phyloP scores from a whole-genome alignment of 805 yeast species.

The Myxozyma mucilagina region DNA sequence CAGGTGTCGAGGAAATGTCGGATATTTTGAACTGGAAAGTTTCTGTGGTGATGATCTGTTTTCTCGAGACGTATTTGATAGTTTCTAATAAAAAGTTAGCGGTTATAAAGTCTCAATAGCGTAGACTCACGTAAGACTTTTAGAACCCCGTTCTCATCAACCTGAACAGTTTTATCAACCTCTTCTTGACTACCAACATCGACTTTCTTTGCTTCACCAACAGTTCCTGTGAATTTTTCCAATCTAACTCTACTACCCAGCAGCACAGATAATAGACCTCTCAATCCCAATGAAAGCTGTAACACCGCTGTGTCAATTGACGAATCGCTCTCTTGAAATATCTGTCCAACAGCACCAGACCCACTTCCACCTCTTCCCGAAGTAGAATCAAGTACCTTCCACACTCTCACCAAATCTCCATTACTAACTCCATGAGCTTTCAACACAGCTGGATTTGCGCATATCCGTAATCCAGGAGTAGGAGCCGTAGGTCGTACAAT shows the following conservation, averaged over 20 bases:
- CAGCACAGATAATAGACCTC: slow-evolving; percentile 47
- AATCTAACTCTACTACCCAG: slow-evolving; percentile 57
- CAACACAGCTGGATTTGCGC: slow-evolving; percentile 15
- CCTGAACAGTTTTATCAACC: slow-evolving; percentile 19
- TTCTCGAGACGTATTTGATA: slow-evolving; percentile 36
- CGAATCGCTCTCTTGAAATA: slow-evolving; percentile 9
- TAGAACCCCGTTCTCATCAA: background rate
- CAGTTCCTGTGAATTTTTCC: slow-evolving; percentile 53
- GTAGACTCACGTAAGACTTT: slow-evolving; percentile 2
- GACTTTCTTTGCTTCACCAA: slow-evolving; percentile 43
- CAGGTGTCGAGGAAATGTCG: slow-evolving; percentile 23
- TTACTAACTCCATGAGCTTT: slow-evolving; percentile 9
- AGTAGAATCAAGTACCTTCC: slow-evolving; percentile 6
- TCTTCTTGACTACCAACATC: slow-evolving; percentile 40
- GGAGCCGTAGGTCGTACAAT: slow-evolving; percentile 27
- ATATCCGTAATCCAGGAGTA: slow-evolving; percentile 11
- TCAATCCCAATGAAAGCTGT: slow-evolving; percentile 37
- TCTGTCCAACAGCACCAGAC: slow-evolving; percentile 14
- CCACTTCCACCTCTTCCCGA: background rate
- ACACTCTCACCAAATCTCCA: slow-evolving; percentile 23
- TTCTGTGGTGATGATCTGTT: slow-evolving; percentile 62
- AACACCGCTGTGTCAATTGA: slow-evolving; percentile 25
- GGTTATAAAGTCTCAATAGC: too few species aligned
- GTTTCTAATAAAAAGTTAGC: slow-evolving; percentile 41
- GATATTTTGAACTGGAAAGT: slow-evolving; percentile 43